Evolutionary conservation across 164 flowering plant genomes (phyloP).

Genomic region (Aristolochia fimbriata): DNA sequence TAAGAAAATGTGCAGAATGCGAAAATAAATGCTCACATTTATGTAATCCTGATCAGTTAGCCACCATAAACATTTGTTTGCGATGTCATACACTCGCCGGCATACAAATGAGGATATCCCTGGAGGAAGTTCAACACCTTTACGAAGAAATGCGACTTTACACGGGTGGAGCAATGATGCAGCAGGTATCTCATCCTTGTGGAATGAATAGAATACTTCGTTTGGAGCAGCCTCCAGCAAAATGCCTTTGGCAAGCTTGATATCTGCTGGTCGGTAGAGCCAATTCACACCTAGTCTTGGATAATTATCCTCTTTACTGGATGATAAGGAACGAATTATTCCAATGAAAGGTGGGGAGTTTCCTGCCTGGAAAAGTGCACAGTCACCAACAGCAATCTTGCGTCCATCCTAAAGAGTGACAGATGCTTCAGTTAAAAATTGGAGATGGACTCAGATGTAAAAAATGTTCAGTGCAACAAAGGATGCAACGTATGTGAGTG

Average conservation of each 20-base stretch:
- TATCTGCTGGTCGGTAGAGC: conserved; percentile 87
- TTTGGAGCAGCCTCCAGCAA: conserved; percentile 76
- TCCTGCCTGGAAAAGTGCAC: conserved; percentile 87
- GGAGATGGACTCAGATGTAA: neutral
- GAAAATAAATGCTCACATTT: conserved; percentile 54
- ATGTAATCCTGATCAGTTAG: conserved; percentile 76
- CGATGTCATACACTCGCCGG: conserved; percentile 76
- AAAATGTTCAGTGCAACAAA: no score
- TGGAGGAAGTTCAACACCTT: conserved; percentile 82
- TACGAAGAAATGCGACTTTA: conserved; percentile 93
- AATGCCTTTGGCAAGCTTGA: conserved; percentile 74
- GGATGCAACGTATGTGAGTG: no score
- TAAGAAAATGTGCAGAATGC: neutral
- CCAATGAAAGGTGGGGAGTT: conserved; percentile 81
- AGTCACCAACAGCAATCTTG: conserved; percentile 74
- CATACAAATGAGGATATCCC: conserved; percentile 86
- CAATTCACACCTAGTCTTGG: conserved; percentile 58
- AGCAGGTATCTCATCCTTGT: conserved; percentile 84
- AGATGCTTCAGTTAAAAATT: no score
- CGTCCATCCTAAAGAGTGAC: conserved; percentile 60
- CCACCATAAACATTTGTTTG: conserved; percentile 88
- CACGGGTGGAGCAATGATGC: conserved; percentile 95
- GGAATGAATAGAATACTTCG: conserved; percentile 91
- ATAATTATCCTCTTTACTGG: conserved; percentile 31
- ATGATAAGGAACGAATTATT: conserved; percentile 46